Evolutionary conservation across 2,329 filamentous ascomycete species (phyloP), one percentile per base, ranked within the genome.

Genomic region (Aspergillus pseudotamarii): DNA sequence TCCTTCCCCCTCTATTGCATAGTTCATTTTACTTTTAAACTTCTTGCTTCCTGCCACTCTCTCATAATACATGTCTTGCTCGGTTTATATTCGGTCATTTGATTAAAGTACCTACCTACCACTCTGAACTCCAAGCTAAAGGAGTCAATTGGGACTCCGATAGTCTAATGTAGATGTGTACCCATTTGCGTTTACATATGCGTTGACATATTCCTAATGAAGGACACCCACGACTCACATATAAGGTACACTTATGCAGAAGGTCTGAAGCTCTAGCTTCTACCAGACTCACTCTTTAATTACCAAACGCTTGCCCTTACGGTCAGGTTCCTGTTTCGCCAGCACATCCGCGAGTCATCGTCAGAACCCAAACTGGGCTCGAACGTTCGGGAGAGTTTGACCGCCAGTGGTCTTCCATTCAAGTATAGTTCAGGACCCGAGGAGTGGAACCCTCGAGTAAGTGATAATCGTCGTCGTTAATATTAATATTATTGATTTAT

Each of bases 331-430:
- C 45, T 59, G 23, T 63, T 57, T 54, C 56, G 58, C 64, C 58
- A 57, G 61, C 48, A 38, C 57, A 61, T 48, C 56, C 51, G 54
- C 46, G 59, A 65, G 63, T 63, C 28, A 51, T 67, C 53, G 38
- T 56, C 59, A 46, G 61, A 43, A 64, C 59, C 51, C 41, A 64
- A 51, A 38, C 38, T 63, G 65, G 67, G 66, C 66, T 69, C 67
- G 66, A 68, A 69, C 63, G 61, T 66, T 68, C 64, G 59, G 43
- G 58, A 48, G 61, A 57, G 63, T 51, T 67, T 66, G 66, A 68
- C 66, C 66, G 66, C 66, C 62, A 66, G 60, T 60, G 48, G 60
- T 48, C 60, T 67, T 68, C 61, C 61, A 50, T 68, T 65, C 55
- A 61, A 69, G 66, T 67, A 63, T 65, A 65, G 59, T 59, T 41